These are phyloP conservation scores for Aspergillus persii DNA, from an alignment of 2,329 filamentous ascomycete species.

Conservation along the genomic window DNA sequence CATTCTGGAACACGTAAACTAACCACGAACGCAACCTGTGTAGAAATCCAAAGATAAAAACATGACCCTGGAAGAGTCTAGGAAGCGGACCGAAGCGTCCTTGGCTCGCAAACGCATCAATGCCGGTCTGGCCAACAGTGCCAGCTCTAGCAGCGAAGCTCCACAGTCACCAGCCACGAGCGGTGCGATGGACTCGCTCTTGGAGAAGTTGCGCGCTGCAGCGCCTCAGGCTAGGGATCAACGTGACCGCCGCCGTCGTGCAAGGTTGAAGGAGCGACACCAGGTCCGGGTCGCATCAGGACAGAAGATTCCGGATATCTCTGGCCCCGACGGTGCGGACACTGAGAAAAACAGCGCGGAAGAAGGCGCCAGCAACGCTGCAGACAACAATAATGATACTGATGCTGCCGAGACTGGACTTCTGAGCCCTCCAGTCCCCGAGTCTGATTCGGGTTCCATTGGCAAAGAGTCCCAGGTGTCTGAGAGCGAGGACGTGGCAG, in stretches of 20 bases:
- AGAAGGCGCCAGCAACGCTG: not conserved
- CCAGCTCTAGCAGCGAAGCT: slow-evolving; percentile 40
- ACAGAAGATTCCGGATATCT: slow-evolving; percentile 75
- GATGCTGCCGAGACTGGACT: slow-evolving; percentile 33
- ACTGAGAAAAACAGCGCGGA: slow-evolving; percentile 51
- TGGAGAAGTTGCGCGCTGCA: slow-evolving; percentile 91
- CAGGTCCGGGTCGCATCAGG: slow-evolving; percentile 87
- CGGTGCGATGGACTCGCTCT: slow-evolving; percentile 91
- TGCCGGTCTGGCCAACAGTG: slow-evolving; percentile 65
- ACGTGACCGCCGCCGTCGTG: slow-evolving; percentile 80
- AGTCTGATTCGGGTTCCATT: slow-evolving; percentile 33
- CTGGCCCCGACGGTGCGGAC: slow-evolving; percentile 57
- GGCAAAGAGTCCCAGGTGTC: slow-evolving; percentile 39
- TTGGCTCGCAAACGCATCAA: slow-evolving; percentile 77
- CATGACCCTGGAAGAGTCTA: slow-evolving; percentile 73
- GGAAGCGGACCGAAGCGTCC: slow-evolving; percentile 81
- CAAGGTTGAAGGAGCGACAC: slow-evolving; percentile 84
- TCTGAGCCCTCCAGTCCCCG: slow-evolving; percentile 50
- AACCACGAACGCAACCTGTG: slow-evolving; percentile 10
- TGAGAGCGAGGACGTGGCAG: slow-evolving; percentile 72
- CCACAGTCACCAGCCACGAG: slow-evolving; percentile 69
- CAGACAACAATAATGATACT: slow-evolving; percentile 6
- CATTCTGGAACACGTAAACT: not conserved
- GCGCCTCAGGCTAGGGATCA: slow-evolving; percentile 87
- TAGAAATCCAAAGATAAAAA: slow-evolving; percentile 93